Evolutionary conservation across 164 flowering plant species (phyloP).

Genomic region (Chimonanthus salicifolius): DNA sequence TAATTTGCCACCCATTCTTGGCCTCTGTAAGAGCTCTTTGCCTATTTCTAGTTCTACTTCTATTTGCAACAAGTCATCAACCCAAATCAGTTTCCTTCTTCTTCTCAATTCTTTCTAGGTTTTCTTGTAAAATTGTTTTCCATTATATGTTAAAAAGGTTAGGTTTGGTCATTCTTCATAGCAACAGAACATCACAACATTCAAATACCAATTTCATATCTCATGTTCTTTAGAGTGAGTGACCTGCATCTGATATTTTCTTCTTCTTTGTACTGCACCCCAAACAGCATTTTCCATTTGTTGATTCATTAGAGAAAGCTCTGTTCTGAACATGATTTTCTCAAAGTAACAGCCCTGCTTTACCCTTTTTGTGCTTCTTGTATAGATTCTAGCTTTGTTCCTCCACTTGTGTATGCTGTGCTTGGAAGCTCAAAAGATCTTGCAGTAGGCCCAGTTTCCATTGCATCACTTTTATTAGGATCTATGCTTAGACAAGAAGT

Average conservation of each 20-base stretch:
- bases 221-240: background rate
- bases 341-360: no score
- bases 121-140: background rate
- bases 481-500: conserved; percentile 79
- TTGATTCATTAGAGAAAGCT: no score
- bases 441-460: conserved; percentile 95
- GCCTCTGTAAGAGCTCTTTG: conserved; percentile 35
- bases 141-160: background rate
- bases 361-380: background rate
- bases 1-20: conserved; percentile 75
- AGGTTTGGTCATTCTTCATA: no score
- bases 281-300: background rate
- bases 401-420: conserved; percentile 81
- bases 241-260: background rate
- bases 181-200: background rate
- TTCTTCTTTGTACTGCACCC: background rate
- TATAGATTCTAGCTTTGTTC: conserved; percentile 92
- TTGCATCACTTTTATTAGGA: conserved; percentile 85
- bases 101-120: background rate
- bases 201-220: background rate
- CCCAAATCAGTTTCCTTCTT: background rate
- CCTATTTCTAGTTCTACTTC: background rate
- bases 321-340: no score
- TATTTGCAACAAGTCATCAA: background rate
- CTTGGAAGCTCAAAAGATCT: conserved; percentile 88